Evolutionary conservation across 2,329 filamentous ascomycete genomes (phyloP).

Genomic region (Trichoderma semiorbis): DNA sequence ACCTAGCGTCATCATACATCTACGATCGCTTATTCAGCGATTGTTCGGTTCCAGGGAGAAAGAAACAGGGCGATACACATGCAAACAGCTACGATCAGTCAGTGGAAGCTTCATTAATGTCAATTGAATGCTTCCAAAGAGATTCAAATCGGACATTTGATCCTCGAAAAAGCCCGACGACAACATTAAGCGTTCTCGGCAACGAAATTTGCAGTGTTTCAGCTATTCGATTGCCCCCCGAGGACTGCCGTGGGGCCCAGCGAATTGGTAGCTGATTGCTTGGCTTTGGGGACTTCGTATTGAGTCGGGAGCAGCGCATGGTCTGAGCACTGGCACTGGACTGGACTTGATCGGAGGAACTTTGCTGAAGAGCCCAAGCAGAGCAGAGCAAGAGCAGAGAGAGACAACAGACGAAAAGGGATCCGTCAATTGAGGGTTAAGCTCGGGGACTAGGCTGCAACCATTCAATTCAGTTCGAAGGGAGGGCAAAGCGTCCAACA

Average conservation of each 20-base stretch:
- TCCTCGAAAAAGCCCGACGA: neutral
- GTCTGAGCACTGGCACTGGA: slow-evolving; percentile 7
- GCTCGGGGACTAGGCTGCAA: neutral
- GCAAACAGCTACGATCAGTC: neutral
- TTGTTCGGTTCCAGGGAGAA: neutral
- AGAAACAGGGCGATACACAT: neutral
- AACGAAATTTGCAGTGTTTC: neutral
- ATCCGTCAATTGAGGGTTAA: neutral
- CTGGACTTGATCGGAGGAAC: neutral
- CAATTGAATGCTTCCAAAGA: neutral
- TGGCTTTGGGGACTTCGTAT: neutral
- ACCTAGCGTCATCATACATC: slow-evolving; percentile 5
- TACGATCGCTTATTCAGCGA: slow-evolving; percentile 10
- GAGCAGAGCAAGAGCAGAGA: neutral
- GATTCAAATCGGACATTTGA: neutral
- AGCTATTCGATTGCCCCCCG: neutral
- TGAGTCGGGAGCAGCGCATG: slow-evolving; percentile 4
- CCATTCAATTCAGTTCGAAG: neutral
- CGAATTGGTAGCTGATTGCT: neutral
- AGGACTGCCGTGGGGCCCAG: neutral
- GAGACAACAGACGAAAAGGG: neutral
- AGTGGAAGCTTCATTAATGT: neutral
- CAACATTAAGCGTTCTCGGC: neutral
- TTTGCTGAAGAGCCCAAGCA: neutral
- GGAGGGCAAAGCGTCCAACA: neutral